These are phyloP conservation scores for Gillenia trifoliata DNA, from an alignment of 306 rosid genomes.

Conservation along the genomic window DNA sequence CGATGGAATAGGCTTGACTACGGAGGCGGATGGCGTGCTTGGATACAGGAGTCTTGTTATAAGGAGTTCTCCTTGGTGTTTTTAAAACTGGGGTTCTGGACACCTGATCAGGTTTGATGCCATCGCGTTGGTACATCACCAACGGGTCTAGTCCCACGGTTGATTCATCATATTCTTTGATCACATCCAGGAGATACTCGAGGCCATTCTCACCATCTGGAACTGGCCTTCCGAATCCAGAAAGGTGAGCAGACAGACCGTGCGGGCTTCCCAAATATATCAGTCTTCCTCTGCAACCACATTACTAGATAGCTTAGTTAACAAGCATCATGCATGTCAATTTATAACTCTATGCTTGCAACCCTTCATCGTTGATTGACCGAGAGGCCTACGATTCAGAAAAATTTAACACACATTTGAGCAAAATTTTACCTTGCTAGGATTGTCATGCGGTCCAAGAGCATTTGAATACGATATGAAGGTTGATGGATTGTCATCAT, in stretches of 20 bases:
- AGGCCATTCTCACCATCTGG: conserved; percentile 74
- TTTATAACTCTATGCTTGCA: background rate
- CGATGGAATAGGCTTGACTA: conserved; percentile 48
- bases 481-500: conserved; percentile 95
- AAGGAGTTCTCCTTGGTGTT: conserved; percentile 43
- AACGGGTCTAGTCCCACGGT: conserved; percentile 75
- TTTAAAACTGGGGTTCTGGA: conserved; percentile 49
- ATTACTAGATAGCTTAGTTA: background rate
- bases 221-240: conserved; percentile 76
- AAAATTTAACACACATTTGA: background rate
- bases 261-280: conserved; percentile 71
- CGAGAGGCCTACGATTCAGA: background rate
- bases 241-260: conserved; percentile 48
- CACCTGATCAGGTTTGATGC: conserved; percentile 56
- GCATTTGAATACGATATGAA: conserved; percentile 74
- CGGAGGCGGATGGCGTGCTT: conserved; percentile 50
- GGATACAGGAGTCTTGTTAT: conserved; percentile 38
- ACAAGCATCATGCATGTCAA: background rate
- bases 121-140: conserved; percentile 56
- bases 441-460: conserved; percentile 65
- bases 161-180: conserved; percentile 79
- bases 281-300: conserved; percentile 58
- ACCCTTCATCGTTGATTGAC: background rate
- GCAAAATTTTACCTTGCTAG: conserved; percentile 63
- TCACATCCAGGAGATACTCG: conserved; percentile 83